phyloP scores from a whole-genome alignment of 352 stramenopile genomes.

The Thraustochytrium sp. region DNA sequence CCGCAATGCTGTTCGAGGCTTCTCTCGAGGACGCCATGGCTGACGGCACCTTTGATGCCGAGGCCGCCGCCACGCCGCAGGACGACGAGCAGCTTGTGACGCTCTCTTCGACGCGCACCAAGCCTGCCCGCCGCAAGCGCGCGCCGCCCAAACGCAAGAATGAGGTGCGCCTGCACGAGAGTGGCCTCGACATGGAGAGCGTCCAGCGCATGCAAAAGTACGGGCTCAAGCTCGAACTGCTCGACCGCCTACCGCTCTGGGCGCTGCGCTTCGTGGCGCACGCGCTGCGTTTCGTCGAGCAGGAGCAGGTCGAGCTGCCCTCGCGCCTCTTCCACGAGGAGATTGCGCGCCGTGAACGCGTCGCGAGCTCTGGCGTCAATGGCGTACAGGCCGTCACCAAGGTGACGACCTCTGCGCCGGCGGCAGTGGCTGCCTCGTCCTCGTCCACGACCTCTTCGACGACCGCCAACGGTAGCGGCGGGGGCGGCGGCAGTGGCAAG shows the following conservation, averaged over 20 bases:
- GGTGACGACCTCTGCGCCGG: too few species aligned
- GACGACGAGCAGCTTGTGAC: too few species aligned
- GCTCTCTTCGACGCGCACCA: background rate
- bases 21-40: background rate
- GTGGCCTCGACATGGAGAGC: conserved; percentile 6
- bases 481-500: too few species aligned
- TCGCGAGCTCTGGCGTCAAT: background rate
- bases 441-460: background rate
- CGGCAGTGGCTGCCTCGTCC: background rate
- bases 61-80: too few species aligned
- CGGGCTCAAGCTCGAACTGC: conserved; percentile 11
- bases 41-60: background rate
- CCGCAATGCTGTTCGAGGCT: conserved; percentile 39
- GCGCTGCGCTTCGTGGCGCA: conserved; percentile 7
- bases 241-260: conserved; percentile 19
- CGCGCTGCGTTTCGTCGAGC: conserved; percentile 39
- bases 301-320: conserved; percentile 36
- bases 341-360: background rate
- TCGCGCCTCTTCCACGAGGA: conserved; percentile 35
- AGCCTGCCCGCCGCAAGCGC: background rate
- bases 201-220: conserved; percentile 10
- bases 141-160: background rate
- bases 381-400: background rate
- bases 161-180: background rate
- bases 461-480: background rate